Conservation (phyloP, 2,329 filamentous ascomycete genomes). For the Talaromyces piceae region DNA sequence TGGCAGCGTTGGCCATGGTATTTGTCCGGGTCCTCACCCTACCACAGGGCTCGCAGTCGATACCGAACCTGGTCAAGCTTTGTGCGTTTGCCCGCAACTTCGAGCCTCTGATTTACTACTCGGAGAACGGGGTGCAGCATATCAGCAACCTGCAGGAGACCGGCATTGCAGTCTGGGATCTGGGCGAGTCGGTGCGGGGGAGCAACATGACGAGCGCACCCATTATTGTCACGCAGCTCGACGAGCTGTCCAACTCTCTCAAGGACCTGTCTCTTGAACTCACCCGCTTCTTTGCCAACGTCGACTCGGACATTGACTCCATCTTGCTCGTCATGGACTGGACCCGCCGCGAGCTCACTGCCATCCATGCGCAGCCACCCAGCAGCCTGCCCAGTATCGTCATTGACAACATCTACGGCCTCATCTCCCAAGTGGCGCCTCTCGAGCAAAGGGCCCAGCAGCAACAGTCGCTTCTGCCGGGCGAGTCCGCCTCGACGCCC, state of each 20-base stretch:
- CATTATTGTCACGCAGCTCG: slow-evolving; percentile 76
- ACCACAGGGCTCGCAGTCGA: slow-evolving; percentile 58
- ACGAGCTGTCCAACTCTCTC: slow-evolving; percentile 76
- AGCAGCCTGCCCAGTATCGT: slow-evolving; percentile 59
- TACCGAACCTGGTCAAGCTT: slow-evolving; percentile 83
- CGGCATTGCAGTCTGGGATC: slow-evolving; percentile 87
- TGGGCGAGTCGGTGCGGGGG: slow-evolving; percentile 79
- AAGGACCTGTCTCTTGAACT: slow-evolving; percentile 79
- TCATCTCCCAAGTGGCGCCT: slow-evolving; percentile 53
- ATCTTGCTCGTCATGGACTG: slow-evolving; percentile 96
- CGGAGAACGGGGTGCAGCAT: slow-evolving; percentile 77
- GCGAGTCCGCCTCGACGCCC: background rate
- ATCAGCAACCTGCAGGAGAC: slow-evolving; percentile 85
- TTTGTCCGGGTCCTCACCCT: slow-evolving; percentile 60
- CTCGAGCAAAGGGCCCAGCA: slow-evolving; percentile 24
- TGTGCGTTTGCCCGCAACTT: slow-evolving; percentile 84
- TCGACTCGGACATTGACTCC: slow-evolving; percentile 86
- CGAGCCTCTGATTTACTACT: slow-evolving; percentile 91
- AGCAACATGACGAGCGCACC: slow-evolving; percentile 88
- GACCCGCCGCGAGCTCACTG: slow-evolving; percentile 76
- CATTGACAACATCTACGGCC: slow-evolving; percentile 75
- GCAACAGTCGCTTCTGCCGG: background rate
- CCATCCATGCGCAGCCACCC: slow-evolving; percentile 55
- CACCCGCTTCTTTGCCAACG: slow-evolving; percentile 85
- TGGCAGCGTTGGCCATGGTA: slow-evolving; percentile 58